Evolutionary conservation across 176 grass and related monocot species (phyloP), one percentile per base, ranked within the genome.

Genomic region (Aegilops bicornis): DNA sequence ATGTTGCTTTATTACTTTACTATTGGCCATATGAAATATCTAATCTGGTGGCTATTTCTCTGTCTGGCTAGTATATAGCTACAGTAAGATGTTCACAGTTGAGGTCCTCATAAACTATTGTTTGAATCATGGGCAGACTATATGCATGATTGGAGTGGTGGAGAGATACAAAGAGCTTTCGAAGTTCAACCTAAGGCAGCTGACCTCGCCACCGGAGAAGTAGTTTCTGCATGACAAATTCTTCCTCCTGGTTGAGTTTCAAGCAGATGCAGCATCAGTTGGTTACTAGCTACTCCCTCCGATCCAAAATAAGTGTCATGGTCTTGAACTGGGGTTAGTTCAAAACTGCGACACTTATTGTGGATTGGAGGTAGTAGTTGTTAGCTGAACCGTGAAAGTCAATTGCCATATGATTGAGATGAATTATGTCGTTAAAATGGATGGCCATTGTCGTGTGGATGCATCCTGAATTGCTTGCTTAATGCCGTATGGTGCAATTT

Each of bases 151-250:
- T 19, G 96, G 96, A 31, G 90, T 94, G 4, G 93, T 91, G 58
- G 92, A 96, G 87, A 96, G 80, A 62, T 98, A 98, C 72, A 96
- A 96, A 27, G 83, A 92, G 82, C 90, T 98, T 19, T 80, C 93
- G n/a, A 98, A 96, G 84, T 98, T 93, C 91, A 96, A 98, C 82
- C 50, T 96, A 62, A 96, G 93, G 88, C 90, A 98, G 87, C 89
- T 98, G 65, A 94, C 96, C 5, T 88, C 92, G 50, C 72, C 92
- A 10, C 64, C 69, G 2, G 54, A 96, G 66, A 77, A 95, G 85
- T 88, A 88, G 83, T 64, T 56, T 63, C 15, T 32, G 61, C 17
- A 2, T 16, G 39, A 64, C 30, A n/a, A 70, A 58, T 61, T 7
- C 59, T 33, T 19, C 31, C 50, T 54, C 4, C 16, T 54, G 16